Percentiles rank a stretch among this genome's conserved stretches.
phyloP scores from a whole-genome alignment of 208 protist species.

The Trypanosoma rangeli region DNA sequence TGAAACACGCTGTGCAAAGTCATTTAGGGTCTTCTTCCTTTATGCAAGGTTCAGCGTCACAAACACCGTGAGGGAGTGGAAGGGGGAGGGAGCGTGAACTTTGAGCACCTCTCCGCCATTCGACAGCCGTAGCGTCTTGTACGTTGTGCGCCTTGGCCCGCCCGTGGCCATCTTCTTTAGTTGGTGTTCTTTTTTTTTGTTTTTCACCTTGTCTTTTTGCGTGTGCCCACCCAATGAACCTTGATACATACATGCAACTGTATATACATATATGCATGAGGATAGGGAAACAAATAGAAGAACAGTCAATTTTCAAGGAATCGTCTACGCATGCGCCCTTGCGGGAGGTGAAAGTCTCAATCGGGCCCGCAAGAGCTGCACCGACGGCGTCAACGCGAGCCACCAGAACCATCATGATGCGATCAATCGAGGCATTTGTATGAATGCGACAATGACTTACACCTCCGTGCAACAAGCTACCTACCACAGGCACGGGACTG shows the following conservation, averaged over 20 bases:
- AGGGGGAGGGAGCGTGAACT: neutral
- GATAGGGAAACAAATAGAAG: neutral
- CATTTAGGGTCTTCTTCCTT: neutral
- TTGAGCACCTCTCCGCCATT: neutral
- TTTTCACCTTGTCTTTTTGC: too few relatives aligned
- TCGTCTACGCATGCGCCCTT: neutral
- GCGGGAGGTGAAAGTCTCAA: conserved; percentile 16
- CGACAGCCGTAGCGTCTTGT: too few relatives aligned
- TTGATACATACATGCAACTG: too few relatives aligned
- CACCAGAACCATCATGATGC: conserved; percentile 1
- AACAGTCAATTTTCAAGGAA: neutral
- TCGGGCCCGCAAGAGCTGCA: conserved; percentile 11
- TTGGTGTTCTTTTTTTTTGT: too few relatives aligned
- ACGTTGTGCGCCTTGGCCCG: too few relatives aligned
- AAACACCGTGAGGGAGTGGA: neutral
- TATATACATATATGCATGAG: neutral
- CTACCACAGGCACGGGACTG: conserved; percentile 32
- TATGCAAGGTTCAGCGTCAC: neutral
- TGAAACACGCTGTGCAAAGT: too few relatives aligned
- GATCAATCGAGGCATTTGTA: conserved; percentile 31
- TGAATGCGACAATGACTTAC: conserved; percentile 25
- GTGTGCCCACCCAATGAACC: too few relatives aligned
- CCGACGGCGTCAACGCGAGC: conserved; percentile 3
- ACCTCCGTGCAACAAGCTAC: conserved; percentile 29
- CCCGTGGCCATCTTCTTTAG: too few relatives aligned